A percentile compares a stretch with the other conserved stretches of the same genome.
phyloP scores from a whole-genome alignment of 2,329 filamentous ascomycete genomes.

The Piedraia hortae region DNA sequence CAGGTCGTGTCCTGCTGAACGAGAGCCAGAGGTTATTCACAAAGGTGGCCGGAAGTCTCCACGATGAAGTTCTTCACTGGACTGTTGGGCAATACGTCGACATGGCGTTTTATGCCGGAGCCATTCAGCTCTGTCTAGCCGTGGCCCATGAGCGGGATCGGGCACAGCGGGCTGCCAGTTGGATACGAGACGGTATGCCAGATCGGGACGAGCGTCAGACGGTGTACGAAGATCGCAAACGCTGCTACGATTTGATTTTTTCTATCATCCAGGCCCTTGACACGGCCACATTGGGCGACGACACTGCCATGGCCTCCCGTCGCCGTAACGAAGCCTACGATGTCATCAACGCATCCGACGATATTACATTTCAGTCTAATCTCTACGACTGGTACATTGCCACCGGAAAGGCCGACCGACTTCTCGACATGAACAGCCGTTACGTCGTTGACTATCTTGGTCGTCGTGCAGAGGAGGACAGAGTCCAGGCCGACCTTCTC shows the following conservation, averaged over 20 bases:
- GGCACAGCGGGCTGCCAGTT: slow-evolving; percentile 58
- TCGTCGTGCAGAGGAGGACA: slow-evolving; percentile 41
- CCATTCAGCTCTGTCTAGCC: slow-evolving; percentile 60
- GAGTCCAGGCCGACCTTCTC: slow-evolving; percentile 63
- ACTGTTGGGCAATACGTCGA: slow-evolving; percentile 55
- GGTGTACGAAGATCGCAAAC: slow-evolving; percentile 42
- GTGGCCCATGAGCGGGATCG: slow-evolving; percentile 69
- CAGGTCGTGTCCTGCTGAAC: slow-evolving; percentile 52
- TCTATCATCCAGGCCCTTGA: slow-evolving; percentile 57
- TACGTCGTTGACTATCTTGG: slow-evolving; percentile 71
- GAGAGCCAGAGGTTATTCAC: slow-evolving; percentile 75
- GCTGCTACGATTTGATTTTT: slow-evolving; percentile 72
- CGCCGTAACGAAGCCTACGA: slow-evolving; percentile 71
- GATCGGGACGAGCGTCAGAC: slow-evolving; percentile 38
- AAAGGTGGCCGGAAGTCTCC: slow-evolving; percentile 60
- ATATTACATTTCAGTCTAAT: slow-evolving; percentile 85
- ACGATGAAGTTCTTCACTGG: slow-evolving; percentile 42
- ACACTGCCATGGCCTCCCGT: slow-evolving; percentile 43
- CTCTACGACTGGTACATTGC: slow-evolving; percentile 95
- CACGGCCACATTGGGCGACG: slow-evolving; percentile 40
- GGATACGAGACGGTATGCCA: slow-evolving; percentile 64
- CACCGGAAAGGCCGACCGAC: slow-evolving; percentile 58
- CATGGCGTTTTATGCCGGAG: slow-evolving; percentile 70
- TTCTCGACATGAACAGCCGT: slow-evolving; percentile 59
- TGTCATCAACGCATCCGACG: slow-evolving; percentile 63